Evolutionary conservation across 2,329 filamentous ascomycete species (phyloP).

Genomic region (Coniochaeta hoffmannii): DNA sequence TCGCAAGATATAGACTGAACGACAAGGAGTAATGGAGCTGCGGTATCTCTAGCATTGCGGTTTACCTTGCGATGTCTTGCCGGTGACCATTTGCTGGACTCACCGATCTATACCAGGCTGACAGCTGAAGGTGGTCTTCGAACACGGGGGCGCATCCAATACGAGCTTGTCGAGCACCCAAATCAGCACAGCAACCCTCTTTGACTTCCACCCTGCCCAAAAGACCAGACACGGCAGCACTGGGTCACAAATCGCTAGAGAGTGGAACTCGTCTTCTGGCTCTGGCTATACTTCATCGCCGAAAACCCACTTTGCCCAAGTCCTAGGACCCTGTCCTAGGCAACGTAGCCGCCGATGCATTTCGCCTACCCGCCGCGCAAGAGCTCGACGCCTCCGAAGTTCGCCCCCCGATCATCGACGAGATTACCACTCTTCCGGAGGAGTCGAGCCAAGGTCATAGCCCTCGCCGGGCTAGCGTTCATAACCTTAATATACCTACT

Average conservation of each 20-base stretch:
- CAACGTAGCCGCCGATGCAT: slow-evolving; percentile 54
- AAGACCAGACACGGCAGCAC: neutral
- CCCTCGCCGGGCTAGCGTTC: slow-evolving; percentile 45
- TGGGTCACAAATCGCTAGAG: neutral
- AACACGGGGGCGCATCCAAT: neutral
- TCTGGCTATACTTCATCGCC: neutral
- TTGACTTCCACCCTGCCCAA: neutral
- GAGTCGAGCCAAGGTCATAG: slow-evolving; percentile 53
- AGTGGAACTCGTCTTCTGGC: neutral
- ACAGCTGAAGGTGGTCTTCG: neutral
- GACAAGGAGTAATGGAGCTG: neutral
- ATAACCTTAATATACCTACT: slow-evolving; percentile 56
- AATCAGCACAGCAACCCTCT: neutral
- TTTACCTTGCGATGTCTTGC: neutral
- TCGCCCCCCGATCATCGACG: slow-evolving; percentile 50
- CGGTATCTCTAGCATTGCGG: neutral
- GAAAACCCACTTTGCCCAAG: neutral
- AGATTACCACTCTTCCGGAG: slow-evolving; percentile 36
- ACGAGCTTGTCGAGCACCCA: neutral
- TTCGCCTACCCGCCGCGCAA: slow-evolving; percentile 85
- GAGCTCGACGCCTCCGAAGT: slow-evolving; percentile 67
- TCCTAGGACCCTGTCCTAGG: neutral
- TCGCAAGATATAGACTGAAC: neutral
- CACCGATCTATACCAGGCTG: neutral
- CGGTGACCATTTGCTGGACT: neutral